Evolutionary conservation across 164 flowering plant species (phyloP).

Genomic region (Cinnamomum micranthum): DNA sequence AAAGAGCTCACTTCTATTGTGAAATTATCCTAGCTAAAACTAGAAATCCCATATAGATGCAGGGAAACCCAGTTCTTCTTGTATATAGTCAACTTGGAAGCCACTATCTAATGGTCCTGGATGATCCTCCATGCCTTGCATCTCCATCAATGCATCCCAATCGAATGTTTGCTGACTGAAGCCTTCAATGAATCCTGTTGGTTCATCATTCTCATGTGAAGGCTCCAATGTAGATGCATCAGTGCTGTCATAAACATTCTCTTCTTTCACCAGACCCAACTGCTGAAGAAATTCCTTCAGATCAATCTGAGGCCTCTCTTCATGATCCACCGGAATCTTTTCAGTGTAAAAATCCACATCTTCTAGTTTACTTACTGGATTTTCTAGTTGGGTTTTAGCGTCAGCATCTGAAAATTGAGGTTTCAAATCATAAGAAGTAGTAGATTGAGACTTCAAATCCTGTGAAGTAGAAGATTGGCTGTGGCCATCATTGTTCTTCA

Average conservation of each 20-base stretch:
- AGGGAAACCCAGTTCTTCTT: constrained; percentile 41
- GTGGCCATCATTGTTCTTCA: constrained; percentile 44
- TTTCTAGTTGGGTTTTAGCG: constrained; percentile 8
- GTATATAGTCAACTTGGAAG: constrained; percentile 35
- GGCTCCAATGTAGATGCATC: constrained; percentile 21
- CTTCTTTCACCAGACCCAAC: constrained; percentile 67
- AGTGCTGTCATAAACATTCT: constrained; percentile 22
- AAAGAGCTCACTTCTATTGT: too few species aligned
- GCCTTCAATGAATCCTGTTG: constrained; percentile 9
- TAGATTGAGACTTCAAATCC: constrained; percentile 9
- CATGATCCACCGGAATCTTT: constrained; percentile 11
- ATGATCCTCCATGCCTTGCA: constrained; percentile 35
- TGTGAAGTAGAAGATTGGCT: constrained; percentile 15
- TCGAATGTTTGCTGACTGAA: constrained; percentile 35
- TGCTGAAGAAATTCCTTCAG: constrained; percentile 89
- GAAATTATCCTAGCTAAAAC: not conserved
- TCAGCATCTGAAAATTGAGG: constrained; percentile 6
- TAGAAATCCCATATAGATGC: constrained; percentile 10
- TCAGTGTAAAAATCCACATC: constrained; percentile 21
- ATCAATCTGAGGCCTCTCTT: constrained; percentile 85
- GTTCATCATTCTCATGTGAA: constrained; percentile 24
- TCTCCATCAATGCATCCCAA: constrained; percentile 68
- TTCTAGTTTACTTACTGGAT: constrained; percentile 11
- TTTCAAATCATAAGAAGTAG: constrained; percentile 22
- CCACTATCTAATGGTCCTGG: constrained; percentile 20